Base-by-base conservation (phyloP, 768 basidiomycete genomes). In the Tephrocybe sp. region DNA sequence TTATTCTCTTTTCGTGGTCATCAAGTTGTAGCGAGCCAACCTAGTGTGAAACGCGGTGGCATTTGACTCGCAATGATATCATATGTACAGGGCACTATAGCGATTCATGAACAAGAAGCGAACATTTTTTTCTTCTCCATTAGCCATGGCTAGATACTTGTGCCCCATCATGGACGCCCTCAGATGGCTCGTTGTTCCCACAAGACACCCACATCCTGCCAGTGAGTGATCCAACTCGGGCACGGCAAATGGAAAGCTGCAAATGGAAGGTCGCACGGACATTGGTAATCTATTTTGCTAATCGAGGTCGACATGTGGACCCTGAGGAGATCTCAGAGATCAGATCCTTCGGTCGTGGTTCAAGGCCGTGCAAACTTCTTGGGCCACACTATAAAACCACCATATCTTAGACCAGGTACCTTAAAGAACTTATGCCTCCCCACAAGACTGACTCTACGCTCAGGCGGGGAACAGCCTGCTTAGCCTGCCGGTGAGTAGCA, bases 391-490 rank as follows among this genome's bases (percentile, higher is more conserved):
- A 54, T 47, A 54, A 54, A 54, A 34, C 16, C 19, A 28, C n/a
- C 36, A 30, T 40, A 31, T 25, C 19, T 9, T 9, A 25, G 18
- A 31, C 12, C 9, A 26, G 8, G 13, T 19, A 37, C 5, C 18
- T 19, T 21, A 15, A 28, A 34, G 12, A 44, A 32, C 22, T 31
- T 22, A 44, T 61, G 60, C 55, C 55, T 34, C 57, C 60, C 15
- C 55, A 58, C 46, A 61, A 61, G 35, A 49, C 41, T 19, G 60
- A 58, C 7, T 52, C 51, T 13, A 56, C 55, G 32, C 60, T 76
- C 37, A 68, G 69, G 53, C 64, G 75, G 42, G 75, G 74, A 35
- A 65, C 70, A 31, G 75, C 75, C 18, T 75, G 74, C 61, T 62
- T 76, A 15, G 69, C 70, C 24, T 75, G 74, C 60, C 62, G 75